Conservation (phyloP, 805 yeast species). For the Ogataea angusta region DNA sequence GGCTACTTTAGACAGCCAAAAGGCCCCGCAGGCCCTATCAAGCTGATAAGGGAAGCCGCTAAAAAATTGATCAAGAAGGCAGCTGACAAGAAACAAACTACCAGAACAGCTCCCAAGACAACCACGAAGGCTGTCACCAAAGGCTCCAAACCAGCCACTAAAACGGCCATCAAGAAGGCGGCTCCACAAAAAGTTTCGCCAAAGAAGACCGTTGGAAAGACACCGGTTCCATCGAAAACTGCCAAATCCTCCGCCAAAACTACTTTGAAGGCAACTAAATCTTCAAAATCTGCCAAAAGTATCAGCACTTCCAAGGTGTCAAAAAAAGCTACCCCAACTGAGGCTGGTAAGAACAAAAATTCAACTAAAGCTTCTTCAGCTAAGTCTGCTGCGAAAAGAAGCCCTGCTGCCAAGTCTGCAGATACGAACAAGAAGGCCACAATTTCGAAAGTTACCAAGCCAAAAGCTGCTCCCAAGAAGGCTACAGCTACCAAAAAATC, state of each 20-base stretch:
- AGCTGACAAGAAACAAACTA: constrained; percentile 27
- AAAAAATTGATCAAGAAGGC: constrained; percentile 32
- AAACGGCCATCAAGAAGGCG: constrained; percentile 28
- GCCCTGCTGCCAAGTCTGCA: too few species aligned
- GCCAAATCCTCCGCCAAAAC: constrained; percentile 21
- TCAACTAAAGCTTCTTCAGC: constrained; percentile 10
- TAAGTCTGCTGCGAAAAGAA: constrained; percentile 20
- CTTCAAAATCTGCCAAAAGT: neutral
- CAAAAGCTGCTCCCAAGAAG: constrained; percentile 30
- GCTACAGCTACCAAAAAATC: constrained; percentile 21
- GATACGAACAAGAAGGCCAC: neutral
- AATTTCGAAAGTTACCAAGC: constrained; percentile 15
- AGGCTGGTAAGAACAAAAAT: too few species aligned
- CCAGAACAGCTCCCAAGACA: constrained; percentile 24
- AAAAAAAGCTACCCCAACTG: neutral
- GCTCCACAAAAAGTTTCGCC: constrained; percentile 27
- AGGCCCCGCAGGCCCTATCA: constrained; percentile 86
- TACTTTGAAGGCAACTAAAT: constrained; percentile 1
- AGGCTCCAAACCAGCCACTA: constrained; percentile 24
- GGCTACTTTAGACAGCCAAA: constrained; percentile 81
- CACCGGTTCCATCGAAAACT: neutral
- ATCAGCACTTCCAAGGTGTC: neutral
- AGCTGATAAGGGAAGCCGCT: constrained; percentile 44
- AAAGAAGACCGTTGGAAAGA: constrained; percentile 26
- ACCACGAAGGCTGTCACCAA: constrained; percentile 25